A percentile compares a stretch with the other conserved stretches of the same genome.
Evolutionary conservation across 768 basidiomycete genomes (phyloP).

Genomic region (Artomyces pyxidatus): DNA sequence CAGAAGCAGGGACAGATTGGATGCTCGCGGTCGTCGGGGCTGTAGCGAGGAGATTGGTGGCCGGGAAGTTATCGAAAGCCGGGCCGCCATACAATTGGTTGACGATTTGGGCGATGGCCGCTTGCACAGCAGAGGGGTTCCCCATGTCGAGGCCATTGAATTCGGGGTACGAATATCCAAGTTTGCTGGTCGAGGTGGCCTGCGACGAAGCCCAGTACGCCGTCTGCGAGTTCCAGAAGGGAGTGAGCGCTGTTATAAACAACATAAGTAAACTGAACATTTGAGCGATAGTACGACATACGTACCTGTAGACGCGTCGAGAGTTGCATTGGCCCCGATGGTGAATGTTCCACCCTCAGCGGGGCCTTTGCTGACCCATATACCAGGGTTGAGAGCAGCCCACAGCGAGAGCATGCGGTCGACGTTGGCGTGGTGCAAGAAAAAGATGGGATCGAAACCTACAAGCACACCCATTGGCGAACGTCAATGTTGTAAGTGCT

Average conservation of each 20-base stretch:
- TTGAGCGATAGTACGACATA: background rate
- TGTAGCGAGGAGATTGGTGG: conserved; percentile 10
- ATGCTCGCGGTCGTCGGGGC: background rate
- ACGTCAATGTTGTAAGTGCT: too few relatives aligned
- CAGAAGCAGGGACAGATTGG: background rate
- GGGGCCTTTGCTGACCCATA: conserved; percentile 28
- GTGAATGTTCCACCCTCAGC: conserved; percentile 12
- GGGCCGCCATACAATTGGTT: conserved; percentile 28
- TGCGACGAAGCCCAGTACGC: conserved; percentile 33
- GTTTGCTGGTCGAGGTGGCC: conserved; percentile 21
- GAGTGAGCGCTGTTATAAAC: conserved; percentile 41
- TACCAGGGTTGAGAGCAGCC: conserved; percentile 35
- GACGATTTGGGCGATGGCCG: conserved; percentile 27
- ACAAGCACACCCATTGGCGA: conserved; percentile 27
- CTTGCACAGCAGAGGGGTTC: conserved; percentile 20
- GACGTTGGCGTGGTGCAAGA: conserved; percentile 45
- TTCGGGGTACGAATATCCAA: conserved; percentile 46
- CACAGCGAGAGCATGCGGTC: conserved; percentile 46
- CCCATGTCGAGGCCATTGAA: conserved; percentile 32
- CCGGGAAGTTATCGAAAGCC: background rate
- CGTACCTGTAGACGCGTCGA: conserved; percentile 9
- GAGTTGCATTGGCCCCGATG: background rate
- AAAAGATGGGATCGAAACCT: conserved; percentile 50
- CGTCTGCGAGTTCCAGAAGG: conserved; percentile 35
- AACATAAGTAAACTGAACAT: background rate